Evolutionary conservation across 768 basidiomycete species (phyloP).

Genomic region (Saitozyma podzolica): DNA sequence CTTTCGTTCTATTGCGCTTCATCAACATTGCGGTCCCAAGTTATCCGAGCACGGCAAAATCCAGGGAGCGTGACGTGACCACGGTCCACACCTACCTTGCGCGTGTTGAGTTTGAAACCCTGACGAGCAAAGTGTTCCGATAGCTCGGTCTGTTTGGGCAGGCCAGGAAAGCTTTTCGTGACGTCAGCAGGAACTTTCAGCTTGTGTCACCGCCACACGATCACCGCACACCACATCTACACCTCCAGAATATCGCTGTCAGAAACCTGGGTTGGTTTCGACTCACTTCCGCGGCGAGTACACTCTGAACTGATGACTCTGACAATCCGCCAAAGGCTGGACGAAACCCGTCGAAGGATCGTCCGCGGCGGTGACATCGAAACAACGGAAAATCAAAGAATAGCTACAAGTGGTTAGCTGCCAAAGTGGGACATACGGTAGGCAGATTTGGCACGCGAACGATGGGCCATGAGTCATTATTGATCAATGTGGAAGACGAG

Average conservation of each 20-base stretch:
- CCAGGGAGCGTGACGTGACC: not conserved
- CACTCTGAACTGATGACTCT: constrained; percentile 35
- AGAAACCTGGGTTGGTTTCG: too few species aligned
- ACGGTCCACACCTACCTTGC: constrained; percentile 30
- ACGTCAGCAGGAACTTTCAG: too few species aligned
- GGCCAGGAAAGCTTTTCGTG: constrained; percentile 35
- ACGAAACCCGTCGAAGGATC: not conserved
- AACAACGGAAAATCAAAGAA: constrained; percentile 25
- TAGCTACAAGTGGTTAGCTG: not conserved
- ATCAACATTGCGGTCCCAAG: too few species aligned
- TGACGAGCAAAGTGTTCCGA: constrained; percentile 42
- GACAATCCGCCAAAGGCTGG: constrained; percentile 17
- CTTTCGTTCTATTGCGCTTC: constrained; percentile 11
- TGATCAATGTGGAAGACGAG: not conserved
- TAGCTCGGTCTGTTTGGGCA: constrained; percentile 38
- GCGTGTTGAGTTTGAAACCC: constrained; percentile 47
- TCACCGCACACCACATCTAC: too few species aligned
- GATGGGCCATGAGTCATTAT: not conserved
- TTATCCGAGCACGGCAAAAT: not conserved
- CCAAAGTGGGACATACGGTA: not conserved
- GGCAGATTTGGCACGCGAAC: too few species aligned
- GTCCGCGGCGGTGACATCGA: constrained; percentile 25
- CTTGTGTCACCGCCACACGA: too few species aligned
- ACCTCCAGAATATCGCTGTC: too few species aligned
- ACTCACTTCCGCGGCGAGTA: constrained; percentile 45